Base-by-base conservation (phyloP, 1,284 basidiomycete species). In the Marasmius fiardii region DNA sequence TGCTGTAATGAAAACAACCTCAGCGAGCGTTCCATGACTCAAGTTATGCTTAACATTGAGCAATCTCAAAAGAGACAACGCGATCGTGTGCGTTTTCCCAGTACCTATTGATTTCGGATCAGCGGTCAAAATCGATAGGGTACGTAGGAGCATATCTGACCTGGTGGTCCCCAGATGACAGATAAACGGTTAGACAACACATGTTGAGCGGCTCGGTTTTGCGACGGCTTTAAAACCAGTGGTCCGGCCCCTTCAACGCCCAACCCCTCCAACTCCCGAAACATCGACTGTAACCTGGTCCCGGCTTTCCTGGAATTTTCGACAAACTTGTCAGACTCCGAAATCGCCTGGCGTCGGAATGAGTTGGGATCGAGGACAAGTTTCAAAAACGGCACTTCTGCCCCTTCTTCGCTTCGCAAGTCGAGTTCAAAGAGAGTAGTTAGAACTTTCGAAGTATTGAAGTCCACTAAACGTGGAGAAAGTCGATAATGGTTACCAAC, bases 11-110 rank as follows among this genome's bases (percentile, higher is more conserved):
- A 79, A 78, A 5, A 79, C 66, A 47, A 77, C 69, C 53, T 69
- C 72, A n/a, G n/a, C n/a, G 4, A 64, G 65, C 33, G 58, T 58
- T 16, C 56, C 63, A n/a, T 66, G 63, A 16, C 64, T 64, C 18
- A 67, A 64, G 31, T 65, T 63, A 44, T 65, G 60, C 48, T 75
- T 69, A 0, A 73, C 68, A 52, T 79, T 74, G 6, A 79, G 64
- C 26, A 79, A 65, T 34, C 78, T 72, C 7, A 79, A 61, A 10
- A 79, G 63, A 2, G 76, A 77, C 2, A 79, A 60, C 1, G 78
- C 73, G 26, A 79, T 71, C 0, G 78, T 80, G 56, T 80, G 75
- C 5, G 78, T 80, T 62, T 80, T 80, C 4, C 78, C 78, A 5
- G 77, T 78, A 2, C 78, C 78, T 75, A n/a, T 41, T n/a, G 54